A percentile compares a stretch with the other conserved stretches of the same genome.
phyloP scores from a whole-genome alignment of 495 filamentous ascomycete species.

The Tirmania nivea region DNA sequence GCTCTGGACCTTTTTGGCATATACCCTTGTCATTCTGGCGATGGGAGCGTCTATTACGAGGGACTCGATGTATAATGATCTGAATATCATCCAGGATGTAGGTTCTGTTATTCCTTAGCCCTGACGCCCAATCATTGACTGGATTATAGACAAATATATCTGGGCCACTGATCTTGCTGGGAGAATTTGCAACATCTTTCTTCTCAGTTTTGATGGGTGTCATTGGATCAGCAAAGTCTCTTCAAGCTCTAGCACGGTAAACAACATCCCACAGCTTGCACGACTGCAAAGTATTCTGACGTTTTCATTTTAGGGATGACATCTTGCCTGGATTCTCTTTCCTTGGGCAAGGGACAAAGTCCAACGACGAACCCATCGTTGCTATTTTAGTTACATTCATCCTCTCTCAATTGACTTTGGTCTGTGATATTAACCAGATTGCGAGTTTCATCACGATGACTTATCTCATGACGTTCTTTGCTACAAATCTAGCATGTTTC shows the following conservation, averaged over 20 bases:
- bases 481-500: constrained; percentile 72
- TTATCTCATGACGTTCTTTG: constrained; percentile 55
- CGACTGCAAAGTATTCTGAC: background rate
- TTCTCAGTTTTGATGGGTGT: constrained; percentile 78
- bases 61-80: constrained; percentile 48
- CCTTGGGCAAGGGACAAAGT: constrained; percentile 55
- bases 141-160: constrained; percentile 42
- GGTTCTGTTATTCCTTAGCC: constrained; percentile 6
- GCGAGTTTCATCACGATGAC: constrained; percentile 77
- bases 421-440: constrained; percentile 72
- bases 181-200: constrained; percentile 61
- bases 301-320: constrained; percentile 28
- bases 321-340: constrained; percentile 53
- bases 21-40: constrained; percentile 54
- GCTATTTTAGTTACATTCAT: constrained; percentile 60
- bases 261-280: background rate
- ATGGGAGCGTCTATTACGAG: constrained; percentile 61
- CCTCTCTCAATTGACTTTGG: constrained; percentile 57
- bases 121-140: background rate
- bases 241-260: constrained; percentile 54
- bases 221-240: constrained; percentile 67
- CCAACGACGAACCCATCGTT: constrained; percentile 51
- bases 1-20: constrained; percentile 51
- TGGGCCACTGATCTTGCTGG: constrained; percentile 48
- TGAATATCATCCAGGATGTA: constrained; percentile 58